Evolutionary conservation across 2,329 filamentous ascomycete genomes (phyloP).

Genomic region (Phoma sp.): DNA sequence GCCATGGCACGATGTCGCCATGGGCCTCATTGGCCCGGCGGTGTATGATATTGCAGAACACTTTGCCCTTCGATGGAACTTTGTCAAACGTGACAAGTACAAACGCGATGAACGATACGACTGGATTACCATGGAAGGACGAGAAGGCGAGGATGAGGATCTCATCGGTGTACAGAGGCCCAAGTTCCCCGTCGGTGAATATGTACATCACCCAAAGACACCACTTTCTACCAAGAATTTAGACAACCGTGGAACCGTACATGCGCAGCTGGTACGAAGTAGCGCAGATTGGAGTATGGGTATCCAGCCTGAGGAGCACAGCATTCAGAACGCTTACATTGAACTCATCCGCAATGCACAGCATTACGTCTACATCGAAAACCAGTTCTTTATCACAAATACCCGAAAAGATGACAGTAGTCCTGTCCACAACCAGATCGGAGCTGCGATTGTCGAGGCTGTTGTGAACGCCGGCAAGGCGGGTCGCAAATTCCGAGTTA

Average conservation of each 20-base stretch:
- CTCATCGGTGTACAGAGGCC: constrained; percentile 87
- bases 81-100: constrained; percentile 96
- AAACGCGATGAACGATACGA: constrained; percentile 85
- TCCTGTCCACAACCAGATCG: constrained; percentile 87
- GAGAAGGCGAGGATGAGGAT: constrained; percentile 80
- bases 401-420: constrained; percentile 81
- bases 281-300: constrained; percentile 94
- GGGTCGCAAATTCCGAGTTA: constrained; percentile 85
- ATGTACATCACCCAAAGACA: constrained; percentile 78
- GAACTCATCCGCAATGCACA: constrained; percentile 86
- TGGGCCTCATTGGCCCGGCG: constrained; percentile 87
- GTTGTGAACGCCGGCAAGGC: constrained; percentile 82
- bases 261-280: constrained; percentile 86
- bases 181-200: constrained; percentile 86
- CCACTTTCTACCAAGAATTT: constrained; percentile 70
- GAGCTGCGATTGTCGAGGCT: constrained; percentile 87
- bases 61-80: constrained; percentile 95
- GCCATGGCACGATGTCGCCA: constrained; percentile 97
- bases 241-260: constrained; percentile 70
- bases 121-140: constrained; percentile 81
- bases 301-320: constrained; percentile 77
- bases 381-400: constrained; percentile 91
- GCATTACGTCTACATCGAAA: constrained; percentile 97
- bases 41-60: constrained; percentile 96
- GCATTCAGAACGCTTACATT: constrained; percentile 84